phyloP scores from a whole-genome alignment of 1,284 basidiomycete species.

The Melampsora abietis-canadensis region DNA sequence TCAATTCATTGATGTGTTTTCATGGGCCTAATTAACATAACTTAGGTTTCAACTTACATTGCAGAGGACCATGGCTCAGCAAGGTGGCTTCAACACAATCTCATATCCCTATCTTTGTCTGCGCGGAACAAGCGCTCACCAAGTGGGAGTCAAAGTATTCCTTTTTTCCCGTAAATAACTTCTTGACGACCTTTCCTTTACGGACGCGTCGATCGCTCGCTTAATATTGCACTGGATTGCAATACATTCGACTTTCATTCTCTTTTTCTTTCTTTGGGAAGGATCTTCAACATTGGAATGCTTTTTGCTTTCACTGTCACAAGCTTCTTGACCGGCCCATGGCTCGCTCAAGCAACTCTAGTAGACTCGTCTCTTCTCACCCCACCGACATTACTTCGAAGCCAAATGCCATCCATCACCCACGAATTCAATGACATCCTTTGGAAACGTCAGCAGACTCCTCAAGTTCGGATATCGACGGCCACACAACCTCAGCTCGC shows the following conservation, averaged over 20 bases:
- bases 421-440: not conserved
- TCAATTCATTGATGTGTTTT: no score
- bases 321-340: not conserved
- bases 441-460: not conserved
- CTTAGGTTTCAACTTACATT: no score
- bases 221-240: constrained; percentile 5
- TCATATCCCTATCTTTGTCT: no score
- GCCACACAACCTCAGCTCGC: constrained; percentile 6
- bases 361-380: not conserved
- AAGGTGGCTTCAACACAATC: no score
- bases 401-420: not conserved
- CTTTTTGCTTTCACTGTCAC: not conserved
- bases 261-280: not conserved
- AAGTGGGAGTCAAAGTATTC: no score
- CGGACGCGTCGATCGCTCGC: not conserved
- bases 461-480: not conserved
- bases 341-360: not conserved
- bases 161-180: no score
- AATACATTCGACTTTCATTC: not conserved
- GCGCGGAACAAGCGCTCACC: no score
- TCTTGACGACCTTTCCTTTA: no score
- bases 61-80: no score
- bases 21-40: no score
- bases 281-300: not conserved
- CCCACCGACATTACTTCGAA: constrained; percentile 7